Evolutionary conservation across 2,329 filamentous ascomycete genomes (phyloP).

Genomic region (Aaosphaeria pasadenensis): DNA sequence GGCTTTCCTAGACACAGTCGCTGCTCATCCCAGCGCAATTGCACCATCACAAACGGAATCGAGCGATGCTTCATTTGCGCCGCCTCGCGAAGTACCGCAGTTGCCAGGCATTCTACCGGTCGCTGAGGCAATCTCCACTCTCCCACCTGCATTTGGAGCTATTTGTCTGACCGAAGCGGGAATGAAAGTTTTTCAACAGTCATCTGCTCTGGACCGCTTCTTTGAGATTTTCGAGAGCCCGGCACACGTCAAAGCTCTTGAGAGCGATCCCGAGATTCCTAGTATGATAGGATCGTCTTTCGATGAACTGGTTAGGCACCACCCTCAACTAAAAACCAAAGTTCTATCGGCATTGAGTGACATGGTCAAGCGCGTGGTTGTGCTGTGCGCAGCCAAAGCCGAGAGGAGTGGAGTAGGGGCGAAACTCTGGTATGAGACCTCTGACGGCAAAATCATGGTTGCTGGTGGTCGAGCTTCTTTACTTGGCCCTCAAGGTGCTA

Average conservation of each 20-base stretch:
- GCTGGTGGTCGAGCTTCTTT: constrained; percentile 53
- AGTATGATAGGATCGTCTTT: constrained; percentile 77
- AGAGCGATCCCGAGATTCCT: constrained; percentile 69
- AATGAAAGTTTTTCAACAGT: constrained; percentile 82
- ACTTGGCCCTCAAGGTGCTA: constrained; percentile 41
- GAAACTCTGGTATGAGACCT: constrained; percentile 67
- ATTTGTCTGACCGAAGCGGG: constrained; percentile 89
- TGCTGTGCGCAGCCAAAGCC: constrained; percentile 70
- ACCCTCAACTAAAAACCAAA: constrained; percentile 74
- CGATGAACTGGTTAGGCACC: constrained; percentile 91
- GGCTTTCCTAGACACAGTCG: constrained; percentile 80
- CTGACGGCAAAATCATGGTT: constrained; percentile 57
- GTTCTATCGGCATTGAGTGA: constrained; percentile 84
- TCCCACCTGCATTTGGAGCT: constrained; percentile 85
- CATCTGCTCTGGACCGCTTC: constrained; percentile 78
- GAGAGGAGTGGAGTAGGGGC: constrained; percentile 69
- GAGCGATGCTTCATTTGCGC: not conserved
- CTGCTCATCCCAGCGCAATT: constrained; percentile 13
- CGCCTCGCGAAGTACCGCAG: constrained; percentile 25
- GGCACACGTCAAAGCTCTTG: constrained; percentile 80
- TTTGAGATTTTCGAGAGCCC: constrained; percentile 97
- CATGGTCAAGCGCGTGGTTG: constrained; percentile 79
- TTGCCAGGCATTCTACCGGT: constrained; percentile 81
- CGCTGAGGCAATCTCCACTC: constrained; percentile 79
- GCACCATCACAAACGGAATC: not conserved